phyloP scores from a whole-genome alignment of 768 basidiomycete species.

The button mushroom (Agaricus bisporus) region DNA sequence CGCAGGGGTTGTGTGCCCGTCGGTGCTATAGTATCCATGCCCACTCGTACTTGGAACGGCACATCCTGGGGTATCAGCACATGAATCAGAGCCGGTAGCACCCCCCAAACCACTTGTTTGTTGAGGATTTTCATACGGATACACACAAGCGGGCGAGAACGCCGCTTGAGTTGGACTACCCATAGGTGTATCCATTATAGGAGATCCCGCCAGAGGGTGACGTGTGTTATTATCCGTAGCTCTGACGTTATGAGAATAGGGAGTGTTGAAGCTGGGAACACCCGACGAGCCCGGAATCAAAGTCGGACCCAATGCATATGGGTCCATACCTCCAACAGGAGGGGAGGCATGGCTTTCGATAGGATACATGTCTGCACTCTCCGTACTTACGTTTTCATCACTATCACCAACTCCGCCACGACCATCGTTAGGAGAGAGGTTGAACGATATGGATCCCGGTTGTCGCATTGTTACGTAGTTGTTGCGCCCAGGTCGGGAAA shows the following conservation, averaged over 20 bases:
- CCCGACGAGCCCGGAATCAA: not conserved
- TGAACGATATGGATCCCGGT: not conserved
- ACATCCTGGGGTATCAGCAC: not conserved
- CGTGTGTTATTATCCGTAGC: conserved; percentile 9
- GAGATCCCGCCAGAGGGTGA: not conserved
- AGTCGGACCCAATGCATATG: not conserved
- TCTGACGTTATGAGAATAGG: conserved; percentile 13
- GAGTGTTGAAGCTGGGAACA: conserved; percentile 8
- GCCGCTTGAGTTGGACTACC: not conserved
- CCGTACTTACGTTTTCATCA: conserved; percentile 17
- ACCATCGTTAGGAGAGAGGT: conserved; percentile 5
- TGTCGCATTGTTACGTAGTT: not conserved
- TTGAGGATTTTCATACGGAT: not conserved
- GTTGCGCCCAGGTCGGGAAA: conserved; percentile 18
- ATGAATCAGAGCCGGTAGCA: not conserved
- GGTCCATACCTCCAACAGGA: not conserved
- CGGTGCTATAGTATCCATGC: conserved; percentile 4
- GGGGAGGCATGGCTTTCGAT: not conserved
- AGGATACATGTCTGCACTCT: conserved; percentile 15
- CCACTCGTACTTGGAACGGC: not conserved
- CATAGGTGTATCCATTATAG: not conserved
- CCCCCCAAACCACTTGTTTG: not conserved
- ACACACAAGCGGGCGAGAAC: not conserved
- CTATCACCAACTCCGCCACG: conserved; percentile 11
- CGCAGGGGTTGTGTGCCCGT: not conserved